Percentiles rank a stretch among this genome's conserved stretches.
Evolutionary conservation across 768 basidiomycete genomes (phyloP).

Genomic region (Rhodotorula graminis): DNA sequence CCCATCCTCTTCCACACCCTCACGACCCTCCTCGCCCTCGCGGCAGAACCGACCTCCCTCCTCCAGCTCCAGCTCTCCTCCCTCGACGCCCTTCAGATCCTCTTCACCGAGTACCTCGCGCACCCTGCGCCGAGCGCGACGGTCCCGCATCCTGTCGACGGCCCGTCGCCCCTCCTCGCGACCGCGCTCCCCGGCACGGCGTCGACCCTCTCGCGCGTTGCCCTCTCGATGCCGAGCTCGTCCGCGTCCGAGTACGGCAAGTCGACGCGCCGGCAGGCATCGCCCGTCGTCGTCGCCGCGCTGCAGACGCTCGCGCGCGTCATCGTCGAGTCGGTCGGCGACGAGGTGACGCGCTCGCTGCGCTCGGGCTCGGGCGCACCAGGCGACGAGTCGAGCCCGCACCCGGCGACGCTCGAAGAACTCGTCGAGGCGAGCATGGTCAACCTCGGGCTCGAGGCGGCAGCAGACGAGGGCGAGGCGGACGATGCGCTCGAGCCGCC

Average conservation of each 20-base stretch:
- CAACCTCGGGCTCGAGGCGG: background rate
- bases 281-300: conserved; percentile 46
- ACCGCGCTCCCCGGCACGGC: conserved; percentile 53
- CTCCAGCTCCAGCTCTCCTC: conserved; percentile 48
- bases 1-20: conserved; percentile 80
- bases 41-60: conserved; percentile 59
- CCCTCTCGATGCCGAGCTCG: conserved; percentile 20
- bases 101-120: conserved; percentile 25
- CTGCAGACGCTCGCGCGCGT: conserved; percentile 58
- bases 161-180: conserved; percentile 25
- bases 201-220: conserved; percentile 31
- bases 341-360: conserved; percentile 61
- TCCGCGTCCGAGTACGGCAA: background rate
- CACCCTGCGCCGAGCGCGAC: background rate
- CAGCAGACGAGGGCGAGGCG: background rate
- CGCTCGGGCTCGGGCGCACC: conserved; percentile 50
- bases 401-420: conserved; percentile 60
- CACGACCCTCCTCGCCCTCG: conserved; percentile 61
- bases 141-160: background rate
- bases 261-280: conserved; percentile 13
- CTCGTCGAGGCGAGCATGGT: conserved; percentile 49
- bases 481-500: background rate
- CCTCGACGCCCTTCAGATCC: conserved; percentile 7
- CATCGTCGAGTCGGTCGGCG: conserved; percentile 61
- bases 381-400: conserved; percentile 37